Evolutionary conservation across 257 asterid species (phyloP), one percentile per base, ranked within the genome.

Genomic region (Ocimum tenuiflorum): DNA sequence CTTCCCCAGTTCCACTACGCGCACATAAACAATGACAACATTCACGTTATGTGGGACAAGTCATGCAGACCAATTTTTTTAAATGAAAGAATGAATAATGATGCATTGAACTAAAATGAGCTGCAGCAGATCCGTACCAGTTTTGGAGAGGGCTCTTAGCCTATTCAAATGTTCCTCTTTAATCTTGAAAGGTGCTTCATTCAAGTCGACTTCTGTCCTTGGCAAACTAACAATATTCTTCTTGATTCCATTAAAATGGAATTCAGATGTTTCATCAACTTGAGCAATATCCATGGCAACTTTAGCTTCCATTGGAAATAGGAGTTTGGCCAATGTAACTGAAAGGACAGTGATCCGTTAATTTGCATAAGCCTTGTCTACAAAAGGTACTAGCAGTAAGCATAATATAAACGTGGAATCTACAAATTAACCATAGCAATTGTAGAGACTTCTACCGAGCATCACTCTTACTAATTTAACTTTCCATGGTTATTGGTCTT

Each of bases 241-340:
- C 55, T 59, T 62, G 51, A 70, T 70, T 75, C 79, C 71, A 51
- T 69, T 76, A 46, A 87, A 80, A 27, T 78, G 82, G 76, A 75
- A 79, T 59, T 82, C 88, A 5, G 86, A 79, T 20, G 96, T 85
- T 71, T 82, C 96, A 55, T 85, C 98, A 71, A 89, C 98, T 78
- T 85, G 95, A 81, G 97, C 96, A 67, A 92, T 92, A 67, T 89
- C 98, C 97, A 92, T 91, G 73, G 96, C 96, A 70, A 91, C 96
- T 68, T 79, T 82, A 41, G 98, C 96, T 85, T 91, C 96, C 78
- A 77, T 82, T 20, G 98, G 98, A 70, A 92, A 92, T 12, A 89
- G 81, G 75, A 84, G 84, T 63, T 78, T 85, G 69, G 98, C 98
- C 83, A 92, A 62, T 33, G 87, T 86, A 85, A 92, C 97, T 92